Base-by-base conservation (phyloP, 257 asterid species). In the Rhazya stricta region DNA sequence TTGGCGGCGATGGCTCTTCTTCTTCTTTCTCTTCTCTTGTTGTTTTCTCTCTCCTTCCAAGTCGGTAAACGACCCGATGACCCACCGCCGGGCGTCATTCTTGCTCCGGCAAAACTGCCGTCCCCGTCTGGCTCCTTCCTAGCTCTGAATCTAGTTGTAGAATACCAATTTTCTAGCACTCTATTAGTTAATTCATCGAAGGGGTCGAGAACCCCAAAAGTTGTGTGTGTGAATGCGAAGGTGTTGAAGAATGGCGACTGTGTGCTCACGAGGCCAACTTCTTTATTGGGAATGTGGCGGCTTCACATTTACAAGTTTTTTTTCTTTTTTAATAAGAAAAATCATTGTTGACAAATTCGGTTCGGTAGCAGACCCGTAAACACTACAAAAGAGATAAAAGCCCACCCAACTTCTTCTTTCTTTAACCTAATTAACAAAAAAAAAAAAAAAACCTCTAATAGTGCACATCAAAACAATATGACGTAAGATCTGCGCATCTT, bases 31-130 rank as follows among this genome's bases (percentile, higher is more conserved):
- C 97, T 80, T 37, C 94, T 79, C 87, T 84, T 87, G 82, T 91
- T 91, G 83, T 90, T 88, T 85, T 91, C 97, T 72, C 97, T 88
- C 84, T 91, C 97, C 80, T 88, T 87, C 95, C 96, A 91, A 16
- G 96, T 82, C 48, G 96, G 96, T 39, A 79, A 54, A 69, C 86
- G 67, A 68, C 83, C 81, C 63, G 86, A 76, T 25, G 85, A 72
- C 0, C 74, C 74, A 18, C 77, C 83, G 78, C 79, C 80, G 39
- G 81, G 67, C 53, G 77, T 73, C 81, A 73, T 82, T 45, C 11
- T 73, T 42, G 13, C 75, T 19, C 65, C 80, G 32, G 65, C 53
- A 12, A 3, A 54, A 25, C 42, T 6, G 10, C 61, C 45, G 61
- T 60, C 61, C 42, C 21, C 32, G 30, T 32, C 60, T 15, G 37